phyloP scores from a whole-genome alignment of 345 rosid species.

The Dovyalis caffra region DNA sequence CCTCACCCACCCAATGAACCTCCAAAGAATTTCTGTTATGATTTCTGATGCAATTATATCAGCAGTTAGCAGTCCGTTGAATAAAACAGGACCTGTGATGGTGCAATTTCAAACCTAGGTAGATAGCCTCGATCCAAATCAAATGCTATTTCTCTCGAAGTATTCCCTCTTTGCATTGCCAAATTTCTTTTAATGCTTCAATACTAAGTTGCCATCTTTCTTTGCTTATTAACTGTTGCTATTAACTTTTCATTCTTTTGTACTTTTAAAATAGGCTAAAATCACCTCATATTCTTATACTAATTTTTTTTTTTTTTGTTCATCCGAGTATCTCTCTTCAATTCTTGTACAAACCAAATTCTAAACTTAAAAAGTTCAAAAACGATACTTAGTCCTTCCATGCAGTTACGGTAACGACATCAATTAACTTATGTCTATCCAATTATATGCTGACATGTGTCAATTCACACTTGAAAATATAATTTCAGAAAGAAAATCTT shows the following conservation, averaged over 20 bases:
- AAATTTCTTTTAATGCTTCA: background rate
- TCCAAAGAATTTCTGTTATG: background rate
- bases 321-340: no score
- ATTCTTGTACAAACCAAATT: no score
- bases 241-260: constrained; percentile 4
- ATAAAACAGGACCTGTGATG: constrained; percentile 7
- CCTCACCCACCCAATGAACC: background rate
- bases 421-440: no score
- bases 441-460: no score
- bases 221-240: background rate
- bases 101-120: background rate
- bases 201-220: constrained; percentile 17
- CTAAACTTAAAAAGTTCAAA: no score
- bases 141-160: background rate
- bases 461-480: no score
- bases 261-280: no score
- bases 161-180: background rate
- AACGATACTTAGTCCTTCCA: no score
- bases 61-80: constrained; percentile 15
- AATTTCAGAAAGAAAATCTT: no score
- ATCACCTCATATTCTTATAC: no score
- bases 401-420: no score
- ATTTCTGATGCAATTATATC: background rate
- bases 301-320: no score
- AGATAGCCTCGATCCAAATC: background rate